These are phyloP conservation scores for Albugo candida DNA, from an alignment of 352 stramenopile species.

Conservation along the genomic window DNA sequence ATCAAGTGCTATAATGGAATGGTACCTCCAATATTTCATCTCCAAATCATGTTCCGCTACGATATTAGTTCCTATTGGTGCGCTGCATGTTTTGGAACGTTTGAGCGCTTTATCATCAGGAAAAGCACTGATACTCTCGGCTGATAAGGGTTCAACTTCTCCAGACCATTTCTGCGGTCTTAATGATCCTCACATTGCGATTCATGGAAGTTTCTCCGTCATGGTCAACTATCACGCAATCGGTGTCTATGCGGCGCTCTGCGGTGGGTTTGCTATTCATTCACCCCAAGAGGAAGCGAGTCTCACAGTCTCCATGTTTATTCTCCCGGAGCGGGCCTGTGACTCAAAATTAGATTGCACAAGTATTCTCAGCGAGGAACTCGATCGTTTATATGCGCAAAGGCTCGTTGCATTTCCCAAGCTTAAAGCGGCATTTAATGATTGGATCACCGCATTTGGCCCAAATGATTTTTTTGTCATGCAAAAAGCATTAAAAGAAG, in stretches of 20 bases:
- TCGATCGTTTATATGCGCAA: conserved; percentile 41
- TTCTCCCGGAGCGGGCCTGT: conserved; percentile 21
- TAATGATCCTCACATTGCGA: conserved; percentile 86
- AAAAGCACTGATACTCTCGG: conserved; percentile 72
- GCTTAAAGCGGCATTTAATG: conserved; percentile 55
- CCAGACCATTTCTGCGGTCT: conserved; percentile 82
- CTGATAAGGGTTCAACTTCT: conserved; percentile 89
- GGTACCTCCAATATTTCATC: conserved; percentile 71
- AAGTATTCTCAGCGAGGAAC: conserved; percentile 11
- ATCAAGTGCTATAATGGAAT: conserved; percentile 82
- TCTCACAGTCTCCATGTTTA: conserved; percentile 80
- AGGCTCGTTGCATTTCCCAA: conserved; percentile 35
- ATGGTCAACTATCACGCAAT: conserved; percentile 94
- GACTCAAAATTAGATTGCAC: conserved; percentile 3
- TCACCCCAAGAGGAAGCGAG: conserved; percentile 85
- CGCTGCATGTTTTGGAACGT: conserved; percentile 54
- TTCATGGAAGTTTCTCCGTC: conserved; percentile 90
- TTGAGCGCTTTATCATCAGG: conserved; percentile 33
- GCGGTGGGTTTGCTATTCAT: conserved; percentile 82
- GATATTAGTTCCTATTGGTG: conserved; percentile 83
- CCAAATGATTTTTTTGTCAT: conserved; percentile 92
- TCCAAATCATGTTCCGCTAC: conserved; percentile 16
- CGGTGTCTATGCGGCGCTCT: conserved; percentile 78
- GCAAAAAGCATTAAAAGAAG: conserved; percentile 78
- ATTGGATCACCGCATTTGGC: conserved; percentile 78